These are phyloP conservation scores for Orbilia ellipsospora DNA, from an alignment of 2,329 filamentous ascomycete species.

Conservation along the genomic window DNA sequence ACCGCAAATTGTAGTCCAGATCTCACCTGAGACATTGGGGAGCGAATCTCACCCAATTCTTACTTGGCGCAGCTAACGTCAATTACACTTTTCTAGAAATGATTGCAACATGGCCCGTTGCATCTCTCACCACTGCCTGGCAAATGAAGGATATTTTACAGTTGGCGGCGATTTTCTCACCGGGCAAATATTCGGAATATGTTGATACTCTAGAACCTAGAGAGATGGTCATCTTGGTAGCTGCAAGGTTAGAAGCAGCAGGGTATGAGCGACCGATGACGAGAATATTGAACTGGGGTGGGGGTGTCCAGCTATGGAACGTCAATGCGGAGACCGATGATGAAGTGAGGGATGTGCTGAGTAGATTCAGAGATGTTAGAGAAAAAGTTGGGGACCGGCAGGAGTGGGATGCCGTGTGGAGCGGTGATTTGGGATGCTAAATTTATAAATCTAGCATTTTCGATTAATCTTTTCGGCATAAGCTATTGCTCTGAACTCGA, in stretches of 20 bases:
- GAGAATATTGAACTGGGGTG: slow-evolving; percentile 37
- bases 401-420: slow-evolving; percentile 51
- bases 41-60: slow-evolving; percentile 1
- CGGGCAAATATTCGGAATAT: slow-evolving; percentile 39
- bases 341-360: slow-evolving; percentile 51
- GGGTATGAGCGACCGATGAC: slow-evolving; percentile 40
- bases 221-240: slow-evolving; percentile 47
- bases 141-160: slow-evolving; percentile 51
- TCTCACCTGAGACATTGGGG: background rate
- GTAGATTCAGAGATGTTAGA: slow-evolving; percentile 30
- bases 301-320: slow-evolving; percentile 35
- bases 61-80: too few species aligned
- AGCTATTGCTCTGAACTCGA: too few species aligned
- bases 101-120: slow-evolving; percentile 48
- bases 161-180: slow-evolving; percentile 44
- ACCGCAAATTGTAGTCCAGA: background rate
- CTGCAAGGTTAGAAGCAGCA: slow-evolving; percentile 33
- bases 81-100: slow-evolving; percentile 25
- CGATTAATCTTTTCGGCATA: too few species aligned
- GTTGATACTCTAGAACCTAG: slow-evolving; percentile 37
- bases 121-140: slow-evolving; percentile 39
- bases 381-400: slow-evolving; percentile 44
- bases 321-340: slow-evolving; percentile 51
- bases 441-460: too few species aligned
- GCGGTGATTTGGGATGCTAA: slow-evolving; percentile 39